A percentile compares a stretch with the other conserved stretches of the same genome.
phyloP scores from a whole-genome alignment of 352 stramenopile genomes.

The Phytophthora crassamura region DNA sequence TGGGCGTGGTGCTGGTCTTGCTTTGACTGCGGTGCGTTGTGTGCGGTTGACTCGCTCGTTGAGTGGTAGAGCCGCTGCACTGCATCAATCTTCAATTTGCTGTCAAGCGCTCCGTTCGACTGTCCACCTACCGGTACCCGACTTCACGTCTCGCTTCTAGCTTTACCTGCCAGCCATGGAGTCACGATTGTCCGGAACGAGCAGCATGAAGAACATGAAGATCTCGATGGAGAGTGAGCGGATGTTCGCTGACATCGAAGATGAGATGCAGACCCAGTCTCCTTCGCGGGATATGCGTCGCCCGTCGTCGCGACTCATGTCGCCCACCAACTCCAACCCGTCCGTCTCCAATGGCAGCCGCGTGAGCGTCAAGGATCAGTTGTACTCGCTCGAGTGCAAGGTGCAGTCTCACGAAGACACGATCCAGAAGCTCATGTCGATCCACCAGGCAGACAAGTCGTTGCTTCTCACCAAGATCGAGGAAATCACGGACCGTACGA shows the following conservation, averaged over 20 bases:
- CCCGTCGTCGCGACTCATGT: constrained; percentile 65
- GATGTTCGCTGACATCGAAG: constrained; percentile 82
- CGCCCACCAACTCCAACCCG: constrained; percentile 54
- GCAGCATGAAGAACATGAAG: constrained; percentile 85
- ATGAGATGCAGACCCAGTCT: constrained; percentile 62
- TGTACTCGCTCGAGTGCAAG: constrained; percentile 81
- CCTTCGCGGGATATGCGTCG: constrained; percentile 66
- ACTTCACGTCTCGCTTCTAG: constrained; percentile 7
- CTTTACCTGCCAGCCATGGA: constrained; percentile 48
- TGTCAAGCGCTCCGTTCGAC: constrained; percentile 21
- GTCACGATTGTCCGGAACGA: constrained; percentile 59
- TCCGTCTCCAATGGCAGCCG: constrained; percentile 42
- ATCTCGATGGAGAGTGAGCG: constrained; percentile 83
- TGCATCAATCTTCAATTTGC: constrained; percentile 39
- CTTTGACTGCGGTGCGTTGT: not conserved
- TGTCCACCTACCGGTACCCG: not conserved
- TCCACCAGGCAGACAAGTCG: constrained; percentile 81
- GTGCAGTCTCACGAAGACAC: constrained; percentile 83
- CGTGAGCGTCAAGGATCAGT: constrained; percentile 83
- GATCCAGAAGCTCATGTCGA: constrained; percentile 86
- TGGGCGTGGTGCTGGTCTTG: constrained; percentile 8
- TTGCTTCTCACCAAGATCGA: constrained; percentile 83
- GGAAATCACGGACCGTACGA: constrained; percentile 81
- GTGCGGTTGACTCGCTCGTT: constrained; percentile 8
- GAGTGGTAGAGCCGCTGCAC: constrained; percentile 18